Evolutionary conservation across 2,329 filamentous ascomycete genomes (phyloP).

Genomic region (Aspergillus sp.): DNA sequence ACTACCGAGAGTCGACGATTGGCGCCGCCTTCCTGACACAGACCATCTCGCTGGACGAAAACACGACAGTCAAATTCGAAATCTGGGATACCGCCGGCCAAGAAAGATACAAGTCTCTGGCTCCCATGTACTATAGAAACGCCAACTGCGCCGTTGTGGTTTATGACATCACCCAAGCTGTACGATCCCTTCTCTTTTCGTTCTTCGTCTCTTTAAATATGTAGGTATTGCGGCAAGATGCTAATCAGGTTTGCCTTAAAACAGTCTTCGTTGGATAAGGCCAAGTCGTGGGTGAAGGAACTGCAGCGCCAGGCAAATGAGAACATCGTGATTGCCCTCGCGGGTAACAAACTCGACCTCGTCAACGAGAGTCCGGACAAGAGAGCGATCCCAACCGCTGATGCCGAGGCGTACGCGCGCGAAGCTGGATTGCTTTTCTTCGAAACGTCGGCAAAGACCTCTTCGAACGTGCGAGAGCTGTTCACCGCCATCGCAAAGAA

Average conservation of each 20-base stretch:
- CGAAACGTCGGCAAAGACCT: slow-evolving; percentile 95
- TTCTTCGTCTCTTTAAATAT: slow-evolving; percentile 1
- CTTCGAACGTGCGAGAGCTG: slow-evolving; percentile 89
- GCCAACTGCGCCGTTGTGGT: slow-evolving; percentile 99
- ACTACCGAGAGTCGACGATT: slow-evolving; percentile 95
- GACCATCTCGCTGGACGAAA: slow-evolving; percentile 96
- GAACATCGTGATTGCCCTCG: slow-evolving; percentile 97
- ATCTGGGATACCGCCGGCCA: slow-evolving; percentile 99
- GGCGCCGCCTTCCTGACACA: slow-evolving; percentile 98
- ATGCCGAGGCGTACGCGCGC: slow-evolving; percentile 89
- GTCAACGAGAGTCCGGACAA: slow-evolving; percentile 93
- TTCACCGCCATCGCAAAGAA: slow-evolving; percentile 99
- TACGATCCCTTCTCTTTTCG: slow-evolving; percentile 45
- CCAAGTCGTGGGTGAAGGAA: slow-evolving; percentile 98
- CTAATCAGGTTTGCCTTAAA: slow-evolving; percentile 12
- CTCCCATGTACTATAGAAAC: slow-evolving; percentile 99
- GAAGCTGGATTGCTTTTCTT: slow-evolving; percentile 96
- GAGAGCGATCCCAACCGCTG: slow-evolving; percentile 78
- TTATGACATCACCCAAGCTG: slow-evolving; percentile 98
- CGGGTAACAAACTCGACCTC: slow-evolving; percentile 95
- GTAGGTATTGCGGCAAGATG: neutral
- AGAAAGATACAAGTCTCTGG: slow-evolving; percentile 97
- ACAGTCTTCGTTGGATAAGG: slow-evolving; percentile 94
- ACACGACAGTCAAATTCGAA: slow-evolving; percentile 98
- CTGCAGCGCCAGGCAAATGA: slow-evolving; percentile 98